phyloP scores from a whole-genome alignment of 306 rosid species.

The Medicago truncatula region DNA sequence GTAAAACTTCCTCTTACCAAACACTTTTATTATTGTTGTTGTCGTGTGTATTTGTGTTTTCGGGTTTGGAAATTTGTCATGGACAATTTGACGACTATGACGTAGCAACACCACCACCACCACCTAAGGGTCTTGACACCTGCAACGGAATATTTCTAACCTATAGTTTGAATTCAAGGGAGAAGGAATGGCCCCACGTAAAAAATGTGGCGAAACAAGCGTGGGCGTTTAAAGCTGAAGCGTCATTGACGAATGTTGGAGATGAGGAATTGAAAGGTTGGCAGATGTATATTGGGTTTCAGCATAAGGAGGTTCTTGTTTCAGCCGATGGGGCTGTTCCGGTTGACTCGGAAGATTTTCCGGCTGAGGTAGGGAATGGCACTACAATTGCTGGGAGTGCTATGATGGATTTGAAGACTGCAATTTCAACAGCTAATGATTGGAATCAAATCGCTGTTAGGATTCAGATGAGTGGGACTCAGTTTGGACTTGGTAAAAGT shows the following conservation, averaged over 20 bases:
- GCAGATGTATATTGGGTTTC: conserved; percentile 81
- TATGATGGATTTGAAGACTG: conserved; percentile 63
- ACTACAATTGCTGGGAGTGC: conserved; percentile 60
- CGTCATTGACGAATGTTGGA: conserved; percentile 63
- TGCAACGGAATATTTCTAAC: conserved; percentile 80
- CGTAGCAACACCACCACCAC: neutral
- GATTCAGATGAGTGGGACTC: conserved; percentile 57
- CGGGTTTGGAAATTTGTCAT: conserved; percentile 31
- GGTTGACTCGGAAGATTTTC: conserved; percentile 67
- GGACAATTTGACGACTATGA: conserved; percentile 42
- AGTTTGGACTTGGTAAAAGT: conserved; percentile 58
- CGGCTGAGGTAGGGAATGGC: conserved; percentile 71
- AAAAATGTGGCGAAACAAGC: conserved; percentile 76
- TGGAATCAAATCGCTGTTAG: conserved; percentile 55
- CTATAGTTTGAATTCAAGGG: conserved; percentile 52
- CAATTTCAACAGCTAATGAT: conserved; percentile 78
- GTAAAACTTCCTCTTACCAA: neutral
- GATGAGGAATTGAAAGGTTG: conserved; percentile 63
- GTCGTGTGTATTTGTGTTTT: neutral
- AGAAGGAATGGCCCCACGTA: conserved; percentile 63
- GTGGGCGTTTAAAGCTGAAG: conserved; percentile 80
- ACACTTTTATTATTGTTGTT: neutral
- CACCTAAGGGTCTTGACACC: conserved; percentile 39
- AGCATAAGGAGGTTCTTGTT: conserved; percentile 73
- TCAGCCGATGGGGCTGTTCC: conserved; percentile 57